Evolutionary conservation across 305 asterid genomes (phyloP).

Genomic region (Solanum hybrid): DNA sequence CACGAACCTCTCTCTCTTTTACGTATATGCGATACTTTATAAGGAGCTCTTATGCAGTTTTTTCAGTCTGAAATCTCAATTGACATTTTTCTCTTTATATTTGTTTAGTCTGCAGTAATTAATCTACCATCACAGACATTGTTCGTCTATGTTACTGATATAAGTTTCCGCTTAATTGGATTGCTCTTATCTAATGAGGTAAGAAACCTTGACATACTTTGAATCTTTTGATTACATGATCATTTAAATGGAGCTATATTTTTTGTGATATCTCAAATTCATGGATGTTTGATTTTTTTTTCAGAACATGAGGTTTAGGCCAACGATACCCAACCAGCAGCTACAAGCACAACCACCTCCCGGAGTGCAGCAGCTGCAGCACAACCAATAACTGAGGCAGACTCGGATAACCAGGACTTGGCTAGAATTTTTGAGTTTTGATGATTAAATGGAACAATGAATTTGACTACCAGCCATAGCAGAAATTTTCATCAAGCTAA

Average conservation of each 20-base stretch:
- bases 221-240: background rate
- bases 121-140: constrained; percentile 82
- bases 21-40: background rate
- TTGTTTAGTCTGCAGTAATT: constrained; percentile 72
- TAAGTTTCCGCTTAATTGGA: constrained; percentile 73
- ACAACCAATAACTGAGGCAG: background rate
- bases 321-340: constrained; percentile 33
- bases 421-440: background rate
- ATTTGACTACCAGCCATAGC: background rate
- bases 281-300: background rate
- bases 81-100: background rate
- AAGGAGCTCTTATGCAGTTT: background rate
- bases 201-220: constrained; percentile 7
- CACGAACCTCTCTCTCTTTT: background rate
- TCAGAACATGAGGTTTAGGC: constrained; percentile 54
- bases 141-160: constrained; percentile 74
- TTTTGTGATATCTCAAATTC: background rate
- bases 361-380: constrained; percentile 7
- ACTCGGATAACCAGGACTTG: background rate
- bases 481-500: background rate
- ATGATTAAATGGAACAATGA: background rate
- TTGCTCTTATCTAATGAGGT: constrained; percentile 85
- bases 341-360: constrained; percentile 1
- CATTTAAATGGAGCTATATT: background rate
- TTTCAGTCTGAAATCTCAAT: background rate